Percentiles rank a stretch among this genome's conserved stretches.
Evolutionary conservation across 1,284 basidiomycete species (phyloP).

Genomic region (Austroboletus olivaceoglutinosus): DNA sequence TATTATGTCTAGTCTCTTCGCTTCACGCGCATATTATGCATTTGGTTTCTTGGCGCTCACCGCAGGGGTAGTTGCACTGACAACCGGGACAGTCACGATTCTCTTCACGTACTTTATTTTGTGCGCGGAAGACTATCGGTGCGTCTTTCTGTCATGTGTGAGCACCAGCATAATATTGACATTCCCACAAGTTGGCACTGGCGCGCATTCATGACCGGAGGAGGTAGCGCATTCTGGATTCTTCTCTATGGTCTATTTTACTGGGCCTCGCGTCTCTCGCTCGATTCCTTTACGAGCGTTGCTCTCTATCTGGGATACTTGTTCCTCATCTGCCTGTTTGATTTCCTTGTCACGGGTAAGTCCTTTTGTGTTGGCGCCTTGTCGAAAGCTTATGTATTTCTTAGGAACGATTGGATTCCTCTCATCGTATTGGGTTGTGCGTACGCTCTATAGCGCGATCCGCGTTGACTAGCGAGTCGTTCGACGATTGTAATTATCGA

Average conservation of each 20-base stretch:
- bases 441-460: constrained; percentile 77
- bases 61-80: constrained; percentile 79
- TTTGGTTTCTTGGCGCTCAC: constrained; percentile 95
- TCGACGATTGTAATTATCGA: constrained; percentile 19
- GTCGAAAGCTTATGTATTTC: constrained; percentile 6
- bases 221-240: constrained; percentile 92
- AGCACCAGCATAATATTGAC: constrained; percentile 3
- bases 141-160: constrained; percentile 14
- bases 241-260: constrained; percentile 66
- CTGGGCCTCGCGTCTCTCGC: constrained; percentile 82
- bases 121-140: constrained; percentile 95
- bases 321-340: constrained; percentile 75
- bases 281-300: constrained; percentile 82
- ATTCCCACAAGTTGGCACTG: constrained; percentile 80
- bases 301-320: constrained; percentile 93
- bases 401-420: constrained; percentile 83
- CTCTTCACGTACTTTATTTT: constrained; percentile 91
- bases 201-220: constrained; percentile 93
- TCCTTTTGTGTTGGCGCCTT: constrained; percentile 11
- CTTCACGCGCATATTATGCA: constrained; percentile 91
- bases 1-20: constrained; percentile 90
- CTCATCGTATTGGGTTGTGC: constrained; percentile 84
- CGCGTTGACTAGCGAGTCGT: constrained; percentile 56
- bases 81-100: constrained; percentile 88
- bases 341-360: constrained; percentile 86